Base-by-base conservation (phyloP, 2,329 filamentous ascomycete species). In the Onygenales sp. region DNA sequence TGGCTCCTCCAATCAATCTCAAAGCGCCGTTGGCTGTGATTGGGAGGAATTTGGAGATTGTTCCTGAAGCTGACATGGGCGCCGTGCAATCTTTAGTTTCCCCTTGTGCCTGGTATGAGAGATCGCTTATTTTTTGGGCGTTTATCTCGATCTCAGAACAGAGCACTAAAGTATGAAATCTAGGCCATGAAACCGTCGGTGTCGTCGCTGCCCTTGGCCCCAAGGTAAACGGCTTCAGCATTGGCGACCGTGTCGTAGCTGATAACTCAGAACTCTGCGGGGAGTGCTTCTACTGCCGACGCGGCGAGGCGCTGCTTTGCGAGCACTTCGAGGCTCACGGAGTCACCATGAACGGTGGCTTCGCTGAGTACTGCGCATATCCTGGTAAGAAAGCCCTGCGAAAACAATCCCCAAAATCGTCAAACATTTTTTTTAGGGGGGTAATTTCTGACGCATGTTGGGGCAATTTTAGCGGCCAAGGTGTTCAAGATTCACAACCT, bases 241-340 rank as follows among this genome's bases (percentile, higher is more conserved):
- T 86, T 53, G 82, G 83, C 52, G 81, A 85, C 61, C 79, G 82
- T 46, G 83, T 87, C 36, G 80, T 79, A 54, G 81, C 70, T 7
- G 71, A 72, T 58, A 73, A 73, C 64, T 75, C 72, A 4, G 72
- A 87, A 66, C 78, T 86, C 43, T 88, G 85, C 69, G 80, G 80
- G 48, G 79, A 84, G 68, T 88, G 85, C 72, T 86, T 85, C 75
- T 86, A 87, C 73, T 88, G 85, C 72, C 80, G 81, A 58, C 80
- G 83, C 54, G 83, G 84, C 51, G 78, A 87, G 64, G 75, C 81
- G 33, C 71, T 87, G 46, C 78, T 87, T 53, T 89, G 85, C 67
- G 83, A 86, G 68, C 77, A 85, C 64, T 84, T 85, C 67, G 78
- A 82, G 59, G 82, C 81, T 17, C 83, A 86, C 60, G 83, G 66